Conservation (phyloP, 2,329 filamentous ascomycete genomes). For the Fusarium sp. region DNA sequence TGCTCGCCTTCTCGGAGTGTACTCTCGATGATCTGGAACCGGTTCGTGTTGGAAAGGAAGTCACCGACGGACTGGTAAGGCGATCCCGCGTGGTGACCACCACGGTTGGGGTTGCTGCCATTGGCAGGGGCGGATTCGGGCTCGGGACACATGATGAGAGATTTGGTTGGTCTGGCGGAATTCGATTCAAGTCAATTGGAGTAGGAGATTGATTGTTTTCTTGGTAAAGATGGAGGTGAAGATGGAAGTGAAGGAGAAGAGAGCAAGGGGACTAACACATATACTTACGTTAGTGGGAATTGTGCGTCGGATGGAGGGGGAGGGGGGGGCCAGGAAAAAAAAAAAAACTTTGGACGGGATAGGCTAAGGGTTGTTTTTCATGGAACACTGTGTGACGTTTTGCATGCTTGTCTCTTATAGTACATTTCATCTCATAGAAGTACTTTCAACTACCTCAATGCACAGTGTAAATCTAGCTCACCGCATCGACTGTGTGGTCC, state of each 20-base stretch:
- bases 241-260: neutral
- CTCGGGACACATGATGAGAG: neutral
- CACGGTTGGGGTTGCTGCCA: neutral
- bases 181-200: neutral
- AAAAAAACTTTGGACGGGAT: neutral
- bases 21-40: constrained; percentile 42
- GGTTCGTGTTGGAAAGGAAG: constrained; percentile 35
- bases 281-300: neutral
- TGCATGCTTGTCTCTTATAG: neutral
- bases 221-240: neutral
- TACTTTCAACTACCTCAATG: neutral
- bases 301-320: neutral
- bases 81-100: neutral
- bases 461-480: neutral
- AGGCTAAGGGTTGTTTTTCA: neutral
- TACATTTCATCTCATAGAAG: fast-evolving
- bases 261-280: neutral
- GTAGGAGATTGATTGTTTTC: neutral
- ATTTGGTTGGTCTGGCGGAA: neutral
- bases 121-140: neutral
- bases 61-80: constrained; percentile 21
- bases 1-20: constrained; percentile 44
- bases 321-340: neutral
- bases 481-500: neutral
- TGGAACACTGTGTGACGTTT: neutral